Base-by-base conservation (phyloP, 1,284 basidiomycete genomes). In the Agroathelia rolfsii region DNA sequence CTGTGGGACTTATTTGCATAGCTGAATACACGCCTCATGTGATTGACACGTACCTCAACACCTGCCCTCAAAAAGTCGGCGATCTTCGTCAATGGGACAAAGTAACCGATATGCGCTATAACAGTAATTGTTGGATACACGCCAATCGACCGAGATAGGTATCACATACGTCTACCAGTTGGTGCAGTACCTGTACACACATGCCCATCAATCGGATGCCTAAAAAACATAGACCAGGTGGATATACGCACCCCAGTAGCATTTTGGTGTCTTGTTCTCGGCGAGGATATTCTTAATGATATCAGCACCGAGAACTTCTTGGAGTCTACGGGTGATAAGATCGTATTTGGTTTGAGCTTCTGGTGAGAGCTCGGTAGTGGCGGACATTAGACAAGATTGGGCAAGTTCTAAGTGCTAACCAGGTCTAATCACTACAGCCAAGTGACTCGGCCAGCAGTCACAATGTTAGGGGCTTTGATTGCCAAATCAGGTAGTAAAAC, bases 41-140 rank as follows among this genome's bases (percentile, higher is more conserved):
- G n/a, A 24, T 12, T 16, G 10, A n/a, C n/a, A 44, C 56, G 38
- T 36, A 80, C 78, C 56, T 80, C 79, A 8, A 94, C 90, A 18
- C 81, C 94, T 1, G 93, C 94, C 25, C 77, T 73, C 34, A 98
- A 61, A 57, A 98, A 98, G 64, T 98, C 95, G 22, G 93, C 92
- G 37, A 97, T 90, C 66, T 99, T 99, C 30, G 79, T 82, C 38
- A 98, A 63, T 3, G 95, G 80, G 0, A 95, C 94, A 53, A 96
- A 92, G 68, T 99, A 99, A 8, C 89, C 95, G 40, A 98, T 83
- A 51, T 98, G 94, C 14, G 92, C 90, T 95, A 47, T 34, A 39
- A 19, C 7, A 31, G 15, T 25, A 33, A 31, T 16, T 18, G 19
- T 11, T 20, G n/a, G 6, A 21, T 21, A 26, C 20, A n/a, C n/a